A percentile compares a stretch with the other conserved stretches of the same genome.
Conservation (phyloP, 805 yeast species). For the Metschnikowia orientalis region DNA sequence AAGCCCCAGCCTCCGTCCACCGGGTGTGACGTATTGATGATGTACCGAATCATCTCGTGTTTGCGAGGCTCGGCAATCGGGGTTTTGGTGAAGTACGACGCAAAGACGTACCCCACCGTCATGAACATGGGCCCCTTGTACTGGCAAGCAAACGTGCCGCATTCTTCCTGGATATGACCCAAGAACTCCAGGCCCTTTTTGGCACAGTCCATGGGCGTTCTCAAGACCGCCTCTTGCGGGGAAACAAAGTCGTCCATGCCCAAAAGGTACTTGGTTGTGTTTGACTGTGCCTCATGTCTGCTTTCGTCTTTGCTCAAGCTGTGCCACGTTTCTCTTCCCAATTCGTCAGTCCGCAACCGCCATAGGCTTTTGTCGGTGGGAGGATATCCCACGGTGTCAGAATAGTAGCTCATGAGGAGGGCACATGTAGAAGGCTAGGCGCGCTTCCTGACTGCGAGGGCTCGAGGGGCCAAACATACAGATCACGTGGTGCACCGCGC, state of each 20-base stretch:
- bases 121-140: constrained; percentile 98
- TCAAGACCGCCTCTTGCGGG: constrained; percentile 32
- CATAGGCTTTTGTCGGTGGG: constrained; percentile 68
- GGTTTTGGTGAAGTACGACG: constrained; percentile 63
- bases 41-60: constrained; percentile 73
- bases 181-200: constrained; percentile 72
- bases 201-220: constrained; percentile 57
- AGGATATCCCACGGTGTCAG: constrained; percentile 67
- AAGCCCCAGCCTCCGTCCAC: constrained; percentile 99
- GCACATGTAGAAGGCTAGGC: no score
- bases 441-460: no score
- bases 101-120: constrained; percentile 82
- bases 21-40: constrained; percentile 91
- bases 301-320: constrained; percentile 45
- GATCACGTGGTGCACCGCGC: no score
- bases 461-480: no score
- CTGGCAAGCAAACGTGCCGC: constrained; percentile 89
- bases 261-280: constrained; percentile 53
- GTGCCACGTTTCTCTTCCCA: constrained; percentile 83
- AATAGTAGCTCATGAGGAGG: constrained; percentile 36
- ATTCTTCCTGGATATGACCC: constrained; percentile 55
- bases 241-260: constrained; percentile 34
- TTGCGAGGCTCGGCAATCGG: constrained; percentile 63
- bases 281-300: constrained; percentile 45
- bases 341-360: constrained; percentile 64